Conservation (phyloP, 805 yeast species). For the Zygosaccharomyces bisporus region DNA sequence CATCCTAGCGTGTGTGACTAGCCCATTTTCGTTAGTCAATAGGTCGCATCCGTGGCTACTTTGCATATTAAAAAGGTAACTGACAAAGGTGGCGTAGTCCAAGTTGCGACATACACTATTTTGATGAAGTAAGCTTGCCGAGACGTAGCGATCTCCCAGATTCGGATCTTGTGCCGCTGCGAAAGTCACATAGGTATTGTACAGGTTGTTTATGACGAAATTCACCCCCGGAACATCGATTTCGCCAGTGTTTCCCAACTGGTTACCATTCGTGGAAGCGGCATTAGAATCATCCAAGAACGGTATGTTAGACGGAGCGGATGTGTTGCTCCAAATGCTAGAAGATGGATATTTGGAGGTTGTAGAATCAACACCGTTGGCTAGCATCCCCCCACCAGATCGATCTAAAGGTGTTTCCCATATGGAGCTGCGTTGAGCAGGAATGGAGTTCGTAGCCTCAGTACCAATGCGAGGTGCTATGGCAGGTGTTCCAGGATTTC, state of each 20-base stretch:
- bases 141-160: constrained; percentile 17
- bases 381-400: not conserved
- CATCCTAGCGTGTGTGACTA: constrained; percentile 27
- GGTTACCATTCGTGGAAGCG: constrained; percentile 3
- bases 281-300: constrained; percentile 7
- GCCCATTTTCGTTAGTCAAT: constrained; percentile 20
- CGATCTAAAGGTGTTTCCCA: constrained; percentile 22
- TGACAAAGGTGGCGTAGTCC: constrained; percentile 24
- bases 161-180: constrained; percentile 14
- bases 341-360: constrained; percentile 8
- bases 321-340: constrained; percentile 12
- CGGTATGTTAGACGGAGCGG: constrained; percentile 6
- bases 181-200: constrained; percentile 16
- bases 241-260: not conserved
- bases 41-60: constrained; percentile 23
- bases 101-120: constrained; percentile 15
- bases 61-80: constrained; percentile 23
- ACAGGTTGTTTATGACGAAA: constrained; percentile 15
- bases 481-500: constrained; percentile 3
- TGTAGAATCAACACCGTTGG: constrained; percentile 1
- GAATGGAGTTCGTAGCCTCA: not conserved
- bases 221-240: not conserved
- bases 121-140: constrained; percentile 26
- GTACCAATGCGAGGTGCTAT: constrained; percentile 2
- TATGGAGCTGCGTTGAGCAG: constrained; percentile 23